Percentiles rank a stretch among this genome's conserved stretches.
Evolutionary conservation across 2,329 filamentous ascomycete species (phyloP).

Genomic region (Aotearoamyces nothofagi): DNA sequence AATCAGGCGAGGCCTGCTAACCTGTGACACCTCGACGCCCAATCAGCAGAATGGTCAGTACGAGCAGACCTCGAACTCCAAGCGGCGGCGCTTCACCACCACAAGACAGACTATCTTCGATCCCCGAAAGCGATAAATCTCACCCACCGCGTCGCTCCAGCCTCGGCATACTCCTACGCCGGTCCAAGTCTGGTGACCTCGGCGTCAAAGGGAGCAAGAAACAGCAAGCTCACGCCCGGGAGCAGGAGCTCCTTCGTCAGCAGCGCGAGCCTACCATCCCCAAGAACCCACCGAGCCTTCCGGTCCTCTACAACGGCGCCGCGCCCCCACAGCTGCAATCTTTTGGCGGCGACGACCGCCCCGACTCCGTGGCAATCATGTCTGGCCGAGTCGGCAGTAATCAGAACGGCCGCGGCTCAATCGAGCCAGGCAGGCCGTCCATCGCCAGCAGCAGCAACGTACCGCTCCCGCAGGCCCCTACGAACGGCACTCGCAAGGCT

Average conservation of each 20-base stretch:
- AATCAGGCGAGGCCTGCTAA: constrained; percentile 1
- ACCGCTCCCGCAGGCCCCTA: constrained; percentile 41
- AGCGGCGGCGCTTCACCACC: constrained; percentile 17
- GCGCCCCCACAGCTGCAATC: constrained; percentile 15
- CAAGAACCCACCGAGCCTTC: constrained; percentile 42
- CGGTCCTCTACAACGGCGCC: constrained; percentile 26
- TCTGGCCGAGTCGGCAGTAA: constrained; percentile 29
- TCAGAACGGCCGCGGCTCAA: constrained; percentile 30
- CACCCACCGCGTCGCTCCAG: constrained; percentile 28
- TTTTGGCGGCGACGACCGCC: constrained; percentile 44
- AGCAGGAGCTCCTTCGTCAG: constrained; percentile 34
- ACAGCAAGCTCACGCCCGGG: constrained; percentile 27
- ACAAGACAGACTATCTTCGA: constrained; percentile 19
- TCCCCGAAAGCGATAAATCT: constrained; percentile 20
- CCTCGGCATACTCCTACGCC: constrained; percentile 45
- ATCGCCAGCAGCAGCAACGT: constrained; percentile 16
- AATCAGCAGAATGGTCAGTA: constrained; percentile 14
- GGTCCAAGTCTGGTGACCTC: constrained; percentile 52
- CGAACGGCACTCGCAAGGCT: constrained; percentile 19
- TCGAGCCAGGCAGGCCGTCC: constrained; percentile 29
- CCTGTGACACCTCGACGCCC: constrained; percentile 3
- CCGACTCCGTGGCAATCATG: constrained; percentile 45
- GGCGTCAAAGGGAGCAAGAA: constrained; percentile 44
- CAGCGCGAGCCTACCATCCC: constrained; percentile 40
- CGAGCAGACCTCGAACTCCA: constrained; percentile 22